A percentile compares a stretch with the other conserved stretches of the same genome.
Evolutionary conservation across 176 grass and related monocot genomes (phyloP).

Genomic region (Triticum monococcum): DNA sequence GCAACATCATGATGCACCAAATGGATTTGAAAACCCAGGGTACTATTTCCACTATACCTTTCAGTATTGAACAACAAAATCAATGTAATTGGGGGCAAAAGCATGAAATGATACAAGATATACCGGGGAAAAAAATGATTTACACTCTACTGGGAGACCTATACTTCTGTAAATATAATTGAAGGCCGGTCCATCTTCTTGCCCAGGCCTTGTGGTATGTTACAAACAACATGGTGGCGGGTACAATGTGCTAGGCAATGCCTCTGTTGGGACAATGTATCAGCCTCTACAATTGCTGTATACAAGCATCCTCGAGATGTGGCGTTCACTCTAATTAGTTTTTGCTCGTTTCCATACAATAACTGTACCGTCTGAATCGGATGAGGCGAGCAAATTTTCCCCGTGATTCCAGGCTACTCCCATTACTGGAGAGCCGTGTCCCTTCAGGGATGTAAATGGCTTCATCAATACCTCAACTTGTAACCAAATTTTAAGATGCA

Average conservation of each 20-base stretch:
- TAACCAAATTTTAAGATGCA: background rate
- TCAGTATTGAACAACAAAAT: background rate
- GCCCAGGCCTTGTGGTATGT: constrained; percentile 26
- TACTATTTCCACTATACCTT: background rate
- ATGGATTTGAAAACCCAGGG: background rate
- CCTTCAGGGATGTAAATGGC: constrained; percentile 43
- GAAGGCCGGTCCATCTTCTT: constrained; percentile 10
- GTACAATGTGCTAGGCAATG: constrained; percentile 18
- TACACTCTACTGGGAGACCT: constrained; percentile 30
- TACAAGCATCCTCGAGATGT: background rate
- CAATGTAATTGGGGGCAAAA: background rate
- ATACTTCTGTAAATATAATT: constrained; percentile 28
- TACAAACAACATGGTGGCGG: constrained; percentile 34
- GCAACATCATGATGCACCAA: background rate
- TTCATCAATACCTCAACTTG: background rate
- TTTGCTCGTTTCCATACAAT: constrained; percentile 95
- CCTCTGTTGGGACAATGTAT: constrained; percentile 8
- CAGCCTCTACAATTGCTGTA: constrained; percentile 14
- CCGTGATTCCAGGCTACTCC: constrained; percentile 96
- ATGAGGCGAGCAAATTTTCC: constrained; percentile 89
- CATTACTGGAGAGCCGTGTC: constrained; percentile 79
- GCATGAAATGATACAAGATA: constrained; percentile 5
- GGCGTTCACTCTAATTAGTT: constrained; percentile 28
- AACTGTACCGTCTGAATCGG: constrained; percentile 92
- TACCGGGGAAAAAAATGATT: constrained; percentile 5